Conservation (phyloP, 768 basidiomycete genomes). For the Boletales sp. region DNA sequence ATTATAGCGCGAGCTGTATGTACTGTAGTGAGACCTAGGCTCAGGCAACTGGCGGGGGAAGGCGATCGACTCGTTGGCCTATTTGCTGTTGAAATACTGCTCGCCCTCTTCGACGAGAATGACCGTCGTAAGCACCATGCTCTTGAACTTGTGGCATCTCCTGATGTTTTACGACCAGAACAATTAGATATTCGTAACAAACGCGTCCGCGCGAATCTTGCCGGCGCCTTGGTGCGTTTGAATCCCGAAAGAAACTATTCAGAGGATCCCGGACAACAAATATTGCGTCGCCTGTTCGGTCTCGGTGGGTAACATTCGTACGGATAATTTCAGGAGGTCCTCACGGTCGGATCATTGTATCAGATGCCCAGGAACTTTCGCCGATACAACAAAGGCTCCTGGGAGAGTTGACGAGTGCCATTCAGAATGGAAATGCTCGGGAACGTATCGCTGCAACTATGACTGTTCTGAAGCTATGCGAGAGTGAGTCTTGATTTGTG, state of each 20-base stretch:
- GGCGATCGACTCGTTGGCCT: slow-evolving; percentile 9
- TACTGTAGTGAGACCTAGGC: slow-evolving; percentile 6
- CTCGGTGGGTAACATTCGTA: slow-evolving; percentile 6
- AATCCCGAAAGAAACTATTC: neutral
- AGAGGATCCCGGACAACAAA: neutral
- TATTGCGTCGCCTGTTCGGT: slow-evolving; percentile 16
- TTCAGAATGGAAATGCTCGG: neutral
- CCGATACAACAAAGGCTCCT: slow-evolving; percentile 9
- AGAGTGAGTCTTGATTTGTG: slow-evolving; percentile 7
- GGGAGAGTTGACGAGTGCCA: slow-evolving; percentile 3
- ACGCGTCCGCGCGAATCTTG: slow-evolving; percentile 16
- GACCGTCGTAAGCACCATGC: slow-evolving; percentile 1
- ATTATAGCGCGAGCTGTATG: neutral
- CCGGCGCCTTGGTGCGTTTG: slow-evolving; percentile 9
- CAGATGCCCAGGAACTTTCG: slow-evolving; percentile 6
- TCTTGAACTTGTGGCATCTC: neutral
- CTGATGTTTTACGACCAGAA: neutral
- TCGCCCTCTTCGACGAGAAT: slow-evolving; percentile 7
- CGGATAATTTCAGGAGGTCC: neutral
- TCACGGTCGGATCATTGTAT: neutral
- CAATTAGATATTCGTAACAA: slow-evolving; percentile 6
- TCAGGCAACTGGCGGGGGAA: slow-evolving; percentile 13
- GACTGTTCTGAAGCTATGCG: slow-evolving; percentile 19
- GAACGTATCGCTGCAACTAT: slow-evolving; percentile 24
- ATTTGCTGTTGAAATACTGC: slow-evolving; percentile 18